Evolutionary conservation across 2,329 filamentous ascomycete genomes (phyloP), one percentile per base, ranked within the genome.

Genomic region (Plectosphaerella cucumerina): DNA sequence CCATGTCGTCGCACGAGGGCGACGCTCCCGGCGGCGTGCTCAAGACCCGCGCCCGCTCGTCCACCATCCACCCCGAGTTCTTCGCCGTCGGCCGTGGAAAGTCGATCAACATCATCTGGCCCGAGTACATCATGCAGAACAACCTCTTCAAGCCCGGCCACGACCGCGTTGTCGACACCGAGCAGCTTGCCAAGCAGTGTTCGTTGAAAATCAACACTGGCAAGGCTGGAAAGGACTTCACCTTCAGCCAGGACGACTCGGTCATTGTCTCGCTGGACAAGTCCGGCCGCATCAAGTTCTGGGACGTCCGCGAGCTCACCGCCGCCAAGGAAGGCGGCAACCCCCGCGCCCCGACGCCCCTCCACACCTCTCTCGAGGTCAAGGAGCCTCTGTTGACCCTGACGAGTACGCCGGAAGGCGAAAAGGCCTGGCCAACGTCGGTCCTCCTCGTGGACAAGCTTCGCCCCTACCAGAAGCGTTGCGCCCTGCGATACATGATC

Each of bases 181-280:
- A 96, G 65, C 88, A 85, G 63, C 90, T 96, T 56, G 82, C 94
- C 58, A 86, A 86, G 64, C 87, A 97, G 65, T 92, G 89, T 63
- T 89, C 89, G 46, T 76, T 97, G 58, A 95, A 92, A 71, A 96
- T 99, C 70, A 90, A 93, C 60, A 97, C 92, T 55, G 94, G 93
- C 60, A 99, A 99, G 75, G 93, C 94, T 58, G 94, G 92, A 56
- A 99, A 99, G 70, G 94, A 99, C 68, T 99, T 99, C 67, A 88
- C 86, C 44, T 99, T 99, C 72, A 97, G 93, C 69, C 92, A 96
- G 67, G 94, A 99, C 67, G 94, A 99, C 68, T 89, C 87, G 2
- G 86, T 93, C 39, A 90, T 99, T 59, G 92, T 95, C 44, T 97
- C 93, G 46, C 82, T 99, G 48, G 95, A 99, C 69, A 99, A 99